These are phyloP conservation scores for Sicyos baderoa DNA, from an alignment of 306 rosid species.

Conservation along the genomic window DNA sequence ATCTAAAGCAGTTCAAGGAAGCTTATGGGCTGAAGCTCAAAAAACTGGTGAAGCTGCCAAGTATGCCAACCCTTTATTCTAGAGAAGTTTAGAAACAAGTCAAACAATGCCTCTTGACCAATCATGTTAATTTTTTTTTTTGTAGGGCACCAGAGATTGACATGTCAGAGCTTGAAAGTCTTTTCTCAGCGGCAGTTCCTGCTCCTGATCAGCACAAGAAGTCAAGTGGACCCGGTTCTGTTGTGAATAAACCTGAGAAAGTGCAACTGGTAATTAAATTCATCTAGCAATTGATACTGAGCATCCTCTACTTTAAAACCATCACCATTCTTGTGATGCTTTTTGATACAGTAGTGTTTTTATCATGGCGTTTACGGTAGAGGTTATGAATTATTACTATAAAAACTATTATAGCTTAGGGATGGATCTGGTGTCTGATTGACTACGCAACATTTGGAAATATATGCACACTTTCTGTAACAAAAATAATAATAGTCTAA, in stretches of 20 bases:
- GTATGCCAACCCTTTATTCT: slow-evolving; percentile 37
- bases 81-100: slow-evolving; percentile 20
- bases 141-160: slow-evolving; percentile 88
- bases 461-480: not conserved
- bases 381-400: slow-evolving; percentile 1
- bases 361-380: not conserved
- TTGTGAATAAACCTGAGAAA: slow-evolving; percentile 65
- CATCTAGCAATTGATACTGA: slow-evolving; percentile 7
- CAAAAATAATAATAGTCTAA: not conserved
- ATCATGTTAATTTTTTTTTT: slow-evolving; percentile 19
- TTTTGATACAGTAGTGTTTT: not conserved
- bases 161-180: slow-evolving; percentile 70
- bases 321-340: not conserved
- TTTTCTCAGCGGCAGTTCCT: slow-evolving; percentile 34
- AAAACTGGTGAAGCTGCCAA: slow-evolving; percentile 64
- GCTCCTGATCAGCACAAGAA: slow-evolving; percentile 38
- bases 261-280: slow-evolving; percentile 65
- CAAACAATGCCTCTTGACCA: slow-evolving; percentile 1
- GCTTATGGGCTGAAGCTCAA: slow-evolving; percentile 91
- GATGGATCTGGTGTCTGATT: not conserved
- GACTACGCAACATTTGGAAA: not conserved
- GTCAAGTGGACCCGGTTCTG: slow-evolving; percentile 36
- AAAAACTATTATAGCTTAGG: not conserved
- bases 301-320: not conserved
- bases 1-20: slow-evolving; percentile 77